A percentile compares a stretch with the other conserved stretches of the same genome.
These are phyloP conservation scores for Neonectria neomacrospora DNA, from an alignment of 2,329 filamentous ascomycete genomes.

Conservation along the genomic window DNA sequence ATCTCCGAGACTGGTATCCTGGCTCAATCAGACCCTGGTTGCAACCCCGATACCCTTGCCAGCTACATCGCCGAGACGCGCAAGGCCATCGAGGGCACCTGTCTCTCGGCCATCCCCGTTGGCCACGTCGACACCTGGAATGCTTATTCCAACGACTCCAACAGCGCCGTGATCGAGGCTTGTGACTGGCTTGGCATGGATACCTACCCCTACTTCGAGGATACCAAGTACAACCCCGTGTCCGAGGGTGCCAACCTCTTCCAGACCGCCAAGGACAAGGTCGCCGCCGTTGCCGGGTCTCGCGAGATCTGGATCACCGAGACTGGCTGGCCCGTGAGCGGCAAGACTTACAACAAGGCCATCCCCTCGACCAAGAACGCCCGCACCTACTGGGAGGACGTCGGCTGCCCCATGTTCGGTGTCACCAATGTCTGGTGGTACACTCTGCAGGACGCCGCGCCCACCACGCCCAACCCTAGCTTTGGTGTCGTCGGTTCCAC, in stretches of 20 bases:
- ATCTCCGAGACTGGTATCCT: constrained; percentile 75
- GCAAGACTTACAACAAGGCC: constrained; percentile 69
- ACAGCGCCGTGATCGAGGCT: constrained; percentile 74
- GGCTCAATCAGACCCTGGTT: constrained; percentile 71
- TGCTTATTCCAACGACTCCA: constrained; percentile 77
- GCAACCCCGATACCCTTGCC: constrained; percentile 69
- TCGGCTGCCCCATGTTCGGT: constrained; percentile 77
- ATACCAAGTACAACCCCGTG: constrained; percentile 73
- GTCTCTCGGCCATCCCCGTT: constrained; percentile 67
- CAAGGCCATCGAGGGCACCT: constrained; percentile 70
- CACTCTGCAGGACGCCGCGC: constrained; percentile 75
- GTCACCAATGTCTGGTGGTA: constrained; percentile 79
- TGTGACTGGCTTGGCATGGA: constrained; percentile 87
- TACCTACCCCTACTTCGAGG: constrained; percentile 87
- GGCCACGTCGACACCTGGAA: constrained; percentile 95
- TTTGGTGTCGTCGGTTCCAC: constrained; percentile 75
- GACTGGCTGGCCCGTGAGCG: constrained; percentile 86
- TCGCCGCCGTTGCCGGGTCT: constrained; percentile 66
- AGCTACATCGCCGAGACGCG: constrained; percentile 78
- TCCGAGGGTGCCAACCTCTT: constrained; percentile 73
- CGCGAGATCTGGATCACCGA: constrained; percentile 89
- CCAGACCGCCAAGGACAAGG: constrained; percentile 71
- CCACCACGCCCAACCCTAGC: constrained; percentile 70
- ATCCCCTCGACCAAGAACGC: constrained; percentile 75
- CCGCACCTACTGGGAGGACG: constrained; percentile 81